Conservation (phyloP, 108 stramenopile species). For the Discostella pseudostelligera region DNA sequence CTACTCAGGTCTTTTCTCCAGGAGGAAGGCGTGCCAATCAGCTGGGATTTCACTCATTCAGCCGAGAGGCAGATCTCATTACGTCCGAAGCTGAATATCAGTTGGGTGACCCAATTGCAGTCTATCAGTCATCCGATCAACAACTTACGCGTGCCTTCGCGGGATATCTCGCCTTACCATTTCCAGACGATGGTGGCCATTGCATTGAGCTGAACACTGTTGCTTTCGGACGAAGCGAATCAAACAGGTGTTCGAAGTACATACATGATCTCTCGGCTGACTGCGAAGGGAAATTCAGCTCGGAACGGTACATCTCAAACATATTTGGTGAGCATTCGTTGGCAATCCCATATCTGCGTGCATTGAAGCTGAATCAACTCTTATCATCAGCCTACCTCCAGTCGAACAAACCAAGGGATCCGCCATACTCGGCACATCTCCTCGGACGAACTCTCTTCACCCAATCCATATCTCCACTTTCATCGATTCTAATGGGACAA, state of each 20-base stretch:
- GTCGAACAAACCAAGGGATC: constrained; percentile 33
- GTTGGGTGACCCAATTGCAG: constrained; percentile 22
- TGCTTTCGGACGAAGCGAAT: constrained; percentile 22
- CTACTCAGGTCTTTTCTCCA: constrained; percentile 26
- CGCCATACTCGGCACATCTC: constrained; percentile 4
- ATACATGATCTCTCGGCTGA: constrained; percentile 18
- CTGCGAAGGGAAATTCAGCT: constrained; percentile 23
- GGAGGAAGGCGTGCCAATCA: constrained; percentile 20
- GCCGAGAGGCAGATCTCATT: background rate
- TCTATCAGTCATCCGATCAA: constrained; percentile 15
- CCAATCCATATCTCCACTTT: constrained; percentile 12
- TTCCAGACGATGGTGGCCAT: constrained; percentile 25
- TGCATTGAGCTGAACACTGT: constrained; percentile 37
- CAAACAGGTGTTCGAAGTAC: constrained; percentile 10
- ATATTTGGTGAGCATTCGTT: constrained; percentile 17
- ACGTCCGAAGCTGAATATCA: constrained; percentile 24
- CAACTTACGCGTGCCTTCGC: constrained; percentile 9
- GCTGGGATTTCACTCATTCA: constrained; percentile 23
- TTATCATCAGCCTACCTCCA: background rate
- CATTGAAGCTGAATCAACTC: background rate
- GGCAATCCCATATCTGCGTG: background rate
- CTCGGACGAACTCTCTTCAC: background rate
- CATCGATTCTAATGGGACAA: constrained; percentile 1
- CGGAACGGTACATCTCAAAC: constrained; percentile 13
- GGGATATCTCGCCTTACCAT: constrained; percentile 29